Evolutionary conservation across 2,329 filamentous ascomycete species (phyloP).

Genomic region (Beauveria sp.): DNA sequence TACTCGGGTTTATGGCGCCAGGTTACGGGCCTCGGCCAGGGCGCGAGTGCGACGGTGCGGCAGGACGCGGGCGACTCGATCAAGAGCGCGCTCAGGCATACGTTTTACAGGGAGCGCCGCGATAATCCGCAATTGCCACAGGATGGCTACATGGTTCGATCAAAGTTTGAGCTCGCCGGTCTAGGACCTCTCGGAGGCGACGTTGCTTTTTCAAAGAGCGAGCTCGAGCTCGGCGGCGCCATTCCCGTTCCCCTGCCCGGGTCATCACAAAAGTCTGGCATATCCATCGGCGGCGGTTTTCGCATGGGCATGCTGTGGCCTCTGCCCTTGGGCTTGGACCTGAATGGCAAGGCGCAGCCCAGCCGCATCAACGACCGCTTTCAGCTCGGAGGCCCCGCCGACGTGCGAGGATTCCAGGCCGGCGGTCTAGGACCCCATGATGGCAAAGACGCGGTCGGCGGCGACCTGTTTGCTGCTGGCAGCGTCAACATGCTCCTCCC

Average conservation of each 20-base stretch:
- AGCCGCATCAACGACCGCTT: constrained; percentile 92
- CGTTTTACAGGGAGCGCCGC: constrained; percentile 70
- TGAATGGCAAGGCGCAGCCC: constrained; percentile 46
- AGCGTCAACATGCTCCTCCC: constrained; percentile 81
- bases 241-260: constrained; percentile 66
- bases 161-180: constrained; percentile 76
- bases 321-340: constrained; percentile 54
- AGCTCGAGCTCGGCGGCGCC: constrained; percentile 72
- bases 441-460: constrained; percentile 76
- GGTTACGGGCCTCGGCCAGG: constrained; percentile 66
- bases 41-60: constrained; percentile 74
- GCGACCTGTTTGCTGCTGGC: constrained; percentile 85
- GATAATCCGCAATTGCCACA: constrained; percentile 82
- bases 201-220: constrained; percentile 89
- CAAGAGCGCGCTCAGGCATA: constrained; percentile 80
- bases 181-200: constrained; percentile 78
- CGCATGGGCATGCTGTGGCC: constrained; percentile 79
- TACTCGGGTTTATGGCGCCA: constrained; percentile 85
- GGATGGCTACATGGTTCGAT: constrained; percentile 72
- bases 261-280: constrained; percentile 60
- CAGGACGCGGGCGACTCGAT: constrained; percentile 83
- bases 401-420: constrained; percentile 87
- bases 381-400: constrained; percentile 86
- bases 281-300: constrained; percentile 76
- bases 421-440: constrained; percentile 86